These are phyloP conservation scores for Suhomyces panamericanus DNA, from an alignment of 1,139 yeast genomes.

Conservation along the genomic window DNA sequence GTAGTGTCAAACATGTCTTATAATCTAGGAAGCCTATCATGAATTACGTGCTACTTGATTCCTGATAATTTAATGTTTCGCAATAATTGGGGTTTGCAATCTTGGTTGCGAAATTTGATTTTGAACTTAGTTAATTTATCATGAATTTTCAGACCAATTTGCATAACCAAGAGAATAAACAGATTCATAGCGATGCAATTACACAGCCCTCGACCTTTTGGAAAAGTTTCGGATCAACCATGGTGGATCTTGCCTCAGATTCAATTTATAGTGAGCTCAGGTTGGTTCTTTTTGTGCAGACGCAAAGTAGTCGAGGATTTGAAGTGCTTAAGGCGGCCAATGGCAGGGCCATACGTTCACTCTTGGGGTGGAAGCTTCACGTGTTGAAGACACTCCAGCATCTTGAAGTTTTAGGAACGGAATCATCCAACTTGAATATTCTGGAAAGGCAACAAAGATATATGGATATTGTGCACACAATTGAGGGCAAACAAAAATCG, in stretches of 20 bases:
- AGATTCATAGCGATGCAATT: neutral
- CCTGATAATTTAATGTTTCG: neutral
- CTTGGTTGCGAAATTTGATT: neutral
- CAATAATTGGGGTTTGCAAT: neutral
- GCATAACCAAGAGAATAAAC: neutral
- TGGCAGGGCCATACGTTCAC: neutral
- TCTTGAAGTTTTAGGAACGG: neutral
- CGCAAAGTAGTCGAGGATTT: neutral
- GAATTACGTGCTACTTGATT: neutral
- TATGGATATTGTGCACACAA: neutral
- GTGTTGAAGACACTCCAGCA: neutral
- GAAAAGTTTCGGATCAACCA: neutral
- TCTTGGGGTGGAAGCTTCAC: neutral
- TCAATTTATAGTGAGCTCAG: neutral
- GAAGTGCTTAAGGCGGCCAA: neutral
- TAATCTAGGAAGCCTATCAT: neutral
- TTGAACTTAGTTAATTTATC: neutral
- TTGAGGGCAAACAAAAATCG: neutral
- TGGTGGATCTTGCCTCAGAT: neutral
- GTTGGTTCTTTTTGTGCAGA: neutral
- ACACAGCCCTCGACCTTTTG: neutral
- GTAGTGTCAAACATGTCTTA: conserved; percentile 16
- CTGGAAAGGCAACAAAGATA: neutral
- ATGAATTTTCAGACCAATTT: neutral
- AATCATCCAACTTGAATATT: neutral